Percentiles rank a stretch among this genome's conserved stretches.
Evolutionary conservation across 108 stramenopile species (phyloP).

Genomic region (Fragilaria radians): DNA sequence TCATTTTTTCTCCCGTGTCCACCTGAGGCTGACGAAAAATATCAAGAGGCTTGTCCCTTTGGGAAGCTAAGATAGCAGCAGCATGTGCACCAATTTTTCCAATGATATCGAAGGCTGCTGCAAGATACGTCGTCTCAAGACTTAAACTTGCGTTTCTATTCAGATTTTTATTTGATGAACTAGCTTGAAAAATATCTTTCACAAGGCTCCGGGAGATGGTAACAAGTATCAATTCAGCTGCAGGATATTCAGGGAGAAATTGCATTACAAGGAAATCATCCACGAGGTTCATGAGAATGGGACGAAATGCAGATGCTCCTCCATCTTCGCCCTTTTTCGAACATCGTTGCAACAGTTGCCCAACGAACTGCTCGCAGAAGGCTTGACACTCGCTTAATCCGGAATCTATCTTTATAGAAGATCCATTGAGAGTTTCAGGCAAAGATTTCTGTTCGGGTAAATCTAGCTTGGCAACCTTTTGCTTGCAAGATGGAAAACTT

Average conservation of each 20-base stretch:
- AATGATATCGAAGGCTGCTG: conserved; percentile 79
- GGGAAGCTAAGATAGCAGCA: conserved; percentile 39
- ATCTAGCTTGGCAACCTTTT: conserved; percentile 11
- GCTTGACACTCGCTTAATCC: conserved; percentile 51
- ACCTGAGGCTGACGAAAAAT: conserved; percentile 1
- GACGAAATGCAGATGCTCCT: conserved; percentile 86
- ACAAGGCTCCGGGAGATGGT: conserved; percentile 44
- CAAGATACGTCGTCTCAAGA: conserved; percentile 65
- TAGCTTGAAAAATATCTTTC: conserved; percentile 49
- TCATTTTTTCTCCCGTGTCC: neutral
- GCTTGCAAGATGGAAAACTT: conserved; percentile 1
- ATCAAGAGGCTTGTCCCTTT: conserved; percentile 49
- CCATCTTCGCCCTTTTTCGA: conserved; percentile 76
- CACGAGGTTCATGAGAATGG: conserved; percentile 75
- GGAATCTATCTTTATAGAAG: conserved; percentile 14
- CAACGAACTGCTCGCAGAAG: conserved; percentile 52
- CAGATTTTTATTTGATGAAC: conserved; percentile 26
- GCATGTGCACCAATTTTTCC: conserved; percentile 76
- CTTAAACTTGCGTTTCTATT: conserved; percentile 5
- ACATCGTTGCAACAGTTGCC: conserved; percentile 59
- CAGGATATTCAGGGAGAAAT: conserved; percentile 81
- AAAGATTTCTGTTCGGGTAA: conserved; percentile 9
- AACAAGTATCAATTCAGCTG: conserved; percentile 83
- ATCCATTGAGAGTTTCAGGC: conserved; percentile 20
- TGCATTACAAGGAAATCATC: conserved; percentile 81